Evolutionary conservation across 2,329 filamentous ascomycete genomes (phyloP).

Genomic region (Microsporum audouinii): DNA sequence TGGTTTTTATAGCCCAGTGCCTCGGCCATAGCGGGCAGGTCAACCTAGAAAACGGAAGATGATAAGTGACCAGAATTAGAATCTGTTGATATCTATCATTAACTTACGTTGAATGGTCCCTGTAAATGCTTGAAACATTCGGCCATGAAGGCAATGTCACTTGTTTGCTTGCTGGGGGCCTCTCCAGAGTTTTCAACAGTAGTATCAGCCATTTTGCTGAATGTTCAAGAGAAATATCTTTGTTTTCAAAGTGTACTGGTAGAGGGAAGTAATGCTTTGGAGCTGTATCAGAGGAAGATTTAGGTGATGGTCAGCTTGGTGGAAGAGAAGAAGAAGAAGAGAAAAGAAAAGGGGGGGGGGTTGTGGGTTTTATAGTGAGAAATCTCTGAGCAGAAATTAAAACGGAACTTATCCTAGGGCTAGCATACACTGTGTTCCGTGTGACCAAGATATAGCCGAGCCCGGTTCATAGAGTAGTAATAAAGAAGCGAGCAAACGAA

Average conservation of each 20-base stretch:
- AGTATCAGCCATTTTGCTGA: constrained; percentile 10
- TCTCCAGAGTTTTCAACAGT: background rate
- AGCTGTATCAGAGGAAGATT: background rate
- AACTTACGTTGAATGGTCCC: constrained; percentile 13
- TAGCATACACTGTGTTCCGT: background rate
- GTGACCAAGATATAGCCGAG: background rate
- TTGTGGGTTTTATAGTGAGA: background rate
- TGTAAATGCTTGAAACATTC: constrained; percentile 20
- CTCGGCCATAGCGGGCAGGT: constrained; percentile 18
- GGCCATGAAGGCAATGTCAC: constrained; percentile 19
- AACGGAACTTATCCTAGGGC: background rate
- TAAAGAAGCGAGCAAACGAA: background rate
- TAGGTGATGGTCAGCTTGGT: background rate
- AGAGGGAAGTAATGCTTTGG: background rate
- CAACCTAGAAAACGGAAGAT: constrained; percentile 17
- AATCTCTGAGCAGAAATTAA: background rate
- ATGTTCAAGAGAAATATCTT: background rate
- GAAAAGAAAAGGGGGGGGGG: background rate
- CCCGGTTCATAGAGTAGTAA: background rate
- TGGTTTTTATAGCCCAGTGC: constrained; percentile 21
- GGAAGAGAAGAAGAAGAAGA: background rate
- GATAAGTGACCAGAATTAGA: background rate
- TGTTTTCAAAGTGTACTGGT: background rate
- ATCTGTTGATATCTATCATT: background rate
- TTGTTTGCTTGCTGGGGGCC: background rate